These are phyloP conservation scores for Sarcodon sp. DNA, from an alignment of 768 basidiomycete genomes.

Conservation along the genomic window DNA sequence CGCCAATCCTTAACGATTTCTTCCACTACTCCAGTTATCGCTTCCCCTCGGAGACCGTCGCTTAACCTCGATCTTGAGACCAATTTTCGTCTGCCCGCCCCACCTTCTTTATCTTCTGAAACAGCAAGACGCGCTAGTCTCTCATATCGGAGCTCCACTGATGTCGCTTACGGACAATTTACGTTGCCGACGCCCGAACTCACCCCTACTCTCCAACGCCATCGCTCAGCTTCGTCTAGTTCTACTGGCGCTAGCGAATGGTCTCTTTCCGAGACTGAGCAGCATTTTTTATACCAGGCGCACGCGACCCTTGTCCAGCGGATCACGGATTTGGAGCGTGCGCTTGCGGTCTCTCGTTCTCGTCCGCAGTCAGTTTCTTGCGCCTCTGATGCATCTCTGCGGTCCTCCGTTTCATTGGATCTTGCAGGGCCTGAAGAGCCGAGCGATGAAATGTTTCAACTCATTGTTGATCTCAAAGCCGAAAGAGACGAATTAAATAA, in stretches of 20 bases:
- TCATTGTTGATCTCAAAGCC: slow-evolving; percentile 68
- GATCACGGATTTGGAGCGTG: slow-evolving; percentile 71
- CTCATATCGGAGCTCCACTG: slow-evolving; percentile 47
- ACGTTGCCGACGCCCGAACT: slow-evolving; percentile 11
- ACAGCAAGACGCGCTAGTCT: slow-evolving; percentile 54
- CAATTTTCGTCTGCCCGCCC: slow-evolving; percentile 10
- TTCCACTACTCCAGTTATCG: slow-evolving; percentile 14
- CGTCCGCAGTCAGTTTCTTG: slow-evolving; percentile 27
- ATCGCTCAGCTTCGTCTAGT: slow-evolving; percentile 1
- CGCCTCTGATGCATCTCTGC: slow-evolving; percentile 36
- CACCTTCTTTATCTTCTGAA: slow-evolving; percentile 16
- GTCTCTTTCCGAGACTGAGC: slow-evolving; percentile 61
- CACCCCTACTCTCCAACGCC: slow-evolving; percentile 12
- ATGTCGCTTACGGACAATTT: slow-evolving; percentile 24
- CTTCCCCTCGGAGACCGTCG: slow-evolving; percentile 21
- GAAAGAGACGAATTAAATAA: slow-evolving; percentile 84
- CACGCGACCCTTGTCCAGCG: slow-evolving; percentile 74
- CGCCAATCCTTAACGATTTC: slow-evolving; percentile 21
- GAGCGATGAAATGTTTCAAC: slow-evolving; percentile 65
- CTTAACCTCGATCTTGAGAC: slow-evolving; percentile 22
- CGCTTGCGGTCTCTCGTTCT: slow-evolving; percentile 32
- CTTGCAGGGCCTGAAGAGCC: slow-evolving; percentile 28
- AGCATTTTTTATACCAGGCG: slow-evolving; percentile 78
- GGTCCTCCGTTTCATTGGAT: slow-evolving; percentile 15
- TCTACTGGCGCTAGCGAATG: slow-evolving; percentile 19